phyloP scores from a whole-genome alignment of 2,329 filamentous ascomycete genomes.

The Fusarium humuli region DNA sequence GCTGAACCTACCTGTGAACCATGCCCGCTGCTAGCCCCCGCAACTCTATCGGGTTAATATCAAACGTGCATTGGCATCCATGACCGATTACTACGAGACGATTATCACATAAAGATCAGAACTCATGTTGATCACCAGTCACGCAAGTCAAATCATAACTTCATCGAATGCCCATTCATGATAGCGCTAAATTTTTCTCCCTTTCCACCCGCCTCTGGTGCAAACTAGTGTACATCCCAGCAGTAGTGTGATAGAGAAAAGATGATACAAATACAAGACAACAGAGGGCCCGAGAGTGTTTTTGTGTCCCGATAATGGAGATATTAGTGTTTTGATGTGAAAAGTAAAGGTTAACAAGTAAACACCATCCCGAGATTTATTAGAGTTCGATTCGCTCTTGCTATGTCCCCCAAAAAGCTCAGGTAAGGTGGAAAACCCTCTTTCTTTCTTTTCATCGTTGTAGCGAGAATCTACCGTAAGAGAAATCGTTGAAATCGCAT shows the following conservation, averaged over 20 bases:
- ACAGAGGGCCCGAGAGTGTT: slow-evolving; percentile 45
- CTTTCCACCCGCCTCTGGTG: slow-evolving; percentile 47
- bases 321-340: slow-evolving; percentile 50
- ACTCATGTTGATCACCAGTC: slow-evolving; percentile 9
- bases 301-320: slow-evolving; percentile 46
- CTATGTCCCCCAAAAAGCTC: slow-evolving; percentile 44
- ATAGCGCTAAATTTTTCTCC: slow-evolving; percentile 52
- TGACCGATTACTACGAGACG: neutral
- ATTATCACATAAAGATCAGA: neutral
- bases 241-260: slow-evolving; percentile 50
- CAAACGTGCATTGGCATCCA: neutral
- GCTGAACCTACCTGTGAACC: neutral
- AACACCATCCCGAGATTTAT: slow-evolving; percentile 46
- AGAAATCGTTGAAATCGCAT: slow-evolving; percentile 56
- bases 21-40: neutral
- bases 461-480: slow-evolving; percentile 53
- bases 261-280: slow-evolving; percentile 52
- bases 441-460: slow-evolving; percentile 46
- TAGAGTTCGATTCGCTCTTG: slow-evolving; percentile 45
- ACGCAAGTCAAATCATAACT: slow-evolving; percentile 20
- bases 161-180: slow-evolving; percentile 49
- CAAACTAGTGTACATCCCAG: slow-evolving; percentile 55
- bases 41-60: neutral
- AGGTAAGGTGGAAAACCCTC: slow-evolving; percentile 44
- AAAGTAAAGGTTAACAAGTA: slow-evolving; percentile 46